Conservation (phyloP, 331 rosid genomes). For the Rhamnella rubrinervis region DNA sequence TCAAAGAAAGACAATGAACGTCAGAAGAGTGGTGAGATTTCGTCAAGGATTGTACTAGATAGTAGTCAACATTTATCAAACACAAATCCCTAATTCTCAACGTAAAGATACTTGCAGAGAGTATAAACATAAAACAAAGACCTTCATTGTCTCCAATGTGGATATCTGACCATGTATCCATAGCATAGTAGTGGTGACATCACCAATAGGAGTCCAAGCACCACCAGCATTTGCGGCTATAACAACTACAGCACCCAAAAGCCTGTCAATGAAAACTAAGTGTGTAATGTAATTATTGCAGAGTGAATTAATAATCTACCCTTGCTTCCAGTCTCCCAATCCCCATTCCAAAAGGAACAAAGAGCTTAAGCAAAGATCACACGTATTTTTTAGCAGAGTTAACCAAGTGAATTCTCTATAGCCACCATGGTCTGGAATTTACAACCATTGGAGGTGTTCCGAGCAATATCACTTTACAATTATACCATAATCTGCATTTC, state of each 20-base stretch:
- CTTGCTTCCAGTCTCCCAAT: neutral
- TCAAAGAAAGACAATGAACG: slow-evolving; percentile 1
- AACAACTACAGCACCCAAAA: slow-evolving; percentile 95
- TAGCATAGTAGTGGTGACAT: slow-evolving; percentile 94
- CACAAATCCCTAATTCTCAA: neutral
- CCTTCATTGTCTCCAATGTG: slow-evolving; percentile 77
- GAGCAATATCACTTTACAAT: no score
- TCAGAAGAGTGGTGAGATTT: slow-evolving; percentile 3
- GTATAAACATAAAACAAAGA: slow-evolving; percentile 22
- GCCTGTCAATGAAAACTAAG: slow-evolving; percentile 49
- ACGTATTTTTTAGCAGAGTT: no score
- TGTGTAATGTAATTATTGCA: slow-evolving; percentile 5
- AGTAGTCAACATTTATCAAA: neutral
- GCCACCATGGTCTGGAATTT: no score
- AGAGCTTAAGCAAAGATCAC: neutral
- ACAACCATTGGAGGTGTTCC: no score
- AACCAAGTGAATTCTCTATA: no score
- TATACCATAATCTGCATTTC: no score
- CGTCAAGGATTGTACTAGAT: neutral
- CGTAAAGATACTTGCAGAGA: neutral
- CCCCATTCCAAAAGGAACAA: neutral
- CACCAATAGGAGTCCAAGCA: slow-evolving; percentile 99
- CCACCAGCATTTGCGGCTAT: slow-evolving; percentile 99
- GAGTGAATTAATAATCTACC: neutral
- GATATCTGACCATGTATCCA: slow-evolving; percentile 99